Base-by-base conservation (phyloP, 2,329 filamentous ascomycete genomes). In the Daldinia eschscholtzii region DNA sequence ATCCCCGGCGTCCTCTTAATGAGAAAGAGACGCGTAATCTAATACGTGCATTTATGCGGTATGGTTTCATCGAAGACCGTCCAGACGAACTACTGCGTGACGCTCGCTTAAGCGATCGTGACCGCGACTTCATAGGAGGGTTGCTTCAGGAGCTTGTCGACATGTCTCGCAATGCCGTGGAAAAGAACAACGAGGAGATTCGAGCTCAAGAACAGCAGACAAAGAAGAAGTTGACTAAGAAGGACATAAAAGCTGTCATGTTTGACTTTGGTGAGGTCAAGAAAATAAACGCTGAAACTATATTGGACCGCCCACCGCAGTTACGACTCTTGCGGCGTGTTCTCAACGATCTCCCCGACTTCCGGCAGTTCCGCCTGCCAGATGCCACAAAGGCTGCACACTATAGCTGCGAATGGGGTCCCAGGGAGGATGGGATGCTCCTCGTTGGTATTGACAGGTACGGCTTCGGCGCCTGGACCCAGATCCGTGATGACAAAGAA, bases 381-480 rank as follows among this genome's bases (percentile, higher is more conserved):
- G 95, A 98, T 77, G 96, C 96, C 2, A 94, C 93, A 12, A 99
- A 99, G 79, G 90, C 91, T 23, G 94, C 96, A 2, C 92, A 93
- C 76, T 99, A 98, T 81, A 93, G 91, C 50, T 98, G 94, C 76
- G 85, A 92, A 28, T 99, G 96, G 96, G 94, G 94, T 58, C 90
- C 93, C 1, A 91, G 92, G 68, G 96, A 99, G 80, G 96, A 99
- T 78, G 96, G 93, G 58, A 99, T 99, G 96, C 89, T 99, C 55
- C 92, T 97, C 63, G 89, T 98, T 44, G 96, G 96, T 67, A 97
- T 99, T 72, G 91, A 94, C 73, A 90, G 92, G 63, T 95, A 99
- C 77, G 96, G 96, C 1, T 98, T 97, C 77, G 97, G 97, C 64
- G 94, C 95, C 2, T 99, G 96, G 96, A 88, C 91, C 1, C 92